Base-by-base conservation (phyloP, 1,284 basidiomycete species). In the Cronartium quercuum region DNA sequence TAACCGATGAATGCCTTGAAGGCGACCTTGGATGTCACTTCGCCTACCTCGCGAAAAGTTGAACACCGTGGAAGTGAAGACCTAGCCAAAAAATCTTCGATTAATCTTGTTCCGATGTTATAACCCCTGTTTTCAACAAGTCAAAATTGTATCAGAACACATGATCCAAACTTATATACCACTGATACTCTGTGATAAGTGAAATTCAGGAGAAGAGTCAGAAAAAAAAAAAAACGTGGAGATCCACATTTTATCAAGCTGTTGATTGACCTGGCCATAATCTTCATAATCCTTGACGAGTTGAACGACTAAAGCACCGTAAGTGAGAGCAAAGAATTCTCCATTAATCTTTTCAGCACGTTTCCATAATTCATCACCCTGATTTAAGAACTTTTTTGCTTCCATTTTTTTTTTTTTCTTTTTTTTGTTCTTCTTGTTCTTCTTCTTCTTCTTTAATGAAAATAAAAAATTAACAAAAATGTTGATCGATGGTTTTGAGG, bases 251-350 rank as follows among this genome's bases (percentile, higher is more conserved):
- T 86, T 86, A 75, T 87, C 87, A 13, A 88, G 82, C 79, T 87
- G 86, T 78, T 84, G 85, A 83, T 88, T 88, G 71, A 87, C 87
- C 82, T 95, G 92, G 15, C 85, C 85, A 79, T 97, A 98, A 84
- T 98, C 94, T 81, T 99, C 95, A 81, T 98, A 98, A 83, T 99
- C 96, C 82, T 98, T 95, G 79, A 98, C 93, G 77, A 99, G 87
- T 84, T 99, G 96, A 44, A 98, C 93, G 66, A 99, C 96, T 63
- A 98, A 87, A 18, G 94, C 93, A 67, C 96, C 96, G 80, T 99
- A 99, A 34, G 95, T 98, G 76, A 98, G 83, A 3, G 94, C 90
- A 83, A 99, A 98, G 24, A 98, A 87, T 83, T 99, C 96, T 79
- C 93, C 92, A 82, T 96, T 98, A 10, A 82, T 78, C 76, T 82